Evolutionary conservation across 2,329 filamentous ascomycete genomes (phyloP), one percentile per base, ranked within the genome.

Genomic region (Tolypocladium tropicale): DNA sequence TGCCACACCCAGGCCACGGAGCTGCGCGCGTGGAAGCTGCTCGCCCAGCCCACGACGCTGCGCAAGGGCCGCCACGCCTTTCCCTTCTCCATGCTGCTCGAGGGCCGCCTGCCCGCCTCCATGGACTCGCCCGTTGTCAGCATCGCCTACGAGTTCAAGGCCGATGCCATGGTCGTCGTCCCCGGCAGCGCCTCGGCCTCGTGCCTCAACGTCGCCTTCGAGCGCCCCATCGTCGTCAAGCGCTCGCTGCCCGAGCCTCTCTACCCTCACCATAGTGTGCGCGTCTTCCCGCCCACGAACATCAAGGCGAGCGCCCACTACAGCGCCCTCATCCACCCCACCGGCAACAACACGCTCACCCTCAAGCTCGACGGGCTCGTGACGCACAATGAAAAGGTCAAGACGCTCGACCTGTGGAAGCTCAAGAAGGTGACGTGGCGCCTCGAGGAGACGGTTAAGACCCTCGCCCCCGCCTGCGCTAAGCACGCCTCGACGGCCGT

Each of bases 251-350:
- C 74, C 9, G 73, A 87, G 54, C 83, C 89, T 3, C 88, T 90
- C 52, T 79, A 82, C 54, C 90, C 95, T 59, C 93, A 95, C 73
- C 86, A 92, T 72, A 95, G 89, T 18, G 85, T 96, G 60, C 90
- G 93, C 66, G 89, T 97, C 67, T 99, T 99, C 74, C 94, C 93
- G 52, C 93, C 94, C 0, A 99, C 94, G 62, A 94, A 95, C 73
- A 86, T 99, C 65, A 92, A 90, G 62, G 89, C 90, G 57, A 86
- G 85, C 66, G 88, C 94, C 60, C 85, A 90, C 65, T 86, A 95
- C 60, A 87, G 87, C 51, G 84, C 89, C 39, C 83, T 95, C 61
- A 85, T 96, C 60, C 87, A 96, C 73, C 91, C 93, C 6, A 89
- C 92, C 58, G 89, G 90, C 64, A 84, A 83, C 64, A 93, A 95